phyloP scores from a whole-genome alignment of 2,329 filamentous ascomycete genomes.

The Paecilomyces formosus region DNA sequence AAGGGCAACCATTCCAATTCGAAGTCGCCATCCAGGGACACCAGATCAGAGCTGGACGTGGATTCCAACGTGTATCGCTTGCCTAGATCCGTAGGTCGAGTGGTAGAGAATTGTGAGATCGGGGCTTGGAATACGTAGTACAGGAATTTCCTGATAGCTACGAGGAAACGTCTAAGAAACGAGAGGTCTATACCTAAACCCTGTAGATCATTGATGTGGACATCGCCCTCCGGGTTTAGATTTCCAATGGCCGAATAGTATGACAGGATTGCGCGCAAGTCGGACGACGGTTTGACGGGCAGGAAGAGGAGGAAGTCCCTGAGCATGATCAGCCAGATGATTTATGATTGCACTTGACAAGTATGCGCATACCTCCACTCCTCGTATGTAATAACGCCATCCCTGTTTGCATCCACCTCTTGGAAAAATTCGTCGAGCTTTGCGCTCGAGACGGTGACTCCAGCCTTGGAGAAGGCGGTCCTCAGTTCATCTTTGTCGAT shows the following conservation, averaged over 20 bases:
- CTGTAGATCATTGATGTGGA: slow-evolving; percentile 84
- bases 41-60: slow-evolving; percentile 20
- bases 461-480: slow-evolving; percentile 67
- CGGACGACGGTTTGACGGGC: slow-evolving; percentile 50
- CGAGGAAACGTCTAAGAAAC: slow-evolving; percentile 30
- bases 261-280: slow-evolving; percentile 73
- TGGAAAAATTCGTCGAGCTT: slow-evolving; percentile 80
- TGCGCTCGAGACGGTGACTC: slow-evolving; percentile 67
- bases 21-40: slow-evolving; percentile 24
- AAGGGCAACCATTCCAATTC: slow-evolving; percentile 36
- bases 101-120: slow-evolving; percentile 23
- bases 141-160: slow-evolving; percentile 26
- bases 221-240: slow-evolving; percentile 89
- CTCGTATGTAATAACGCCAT: slow-evolving; percentile 79
- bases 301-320: slow-evolving; percentile 95
- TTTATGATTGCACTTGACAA: slow-evolving; percentile 4
- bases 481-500: slow-evolving; percentile 81
- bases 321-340: slow-evolving; percentile 7
- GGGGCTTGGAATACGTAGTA: slow-evolving; percentile 27
- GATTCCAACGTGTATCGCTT: slow-evolving; percentile 16
- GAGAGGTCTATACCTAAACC: slow-evolving; percentile 70
- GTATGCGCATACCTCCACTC: slow-evolving; percentile 79
- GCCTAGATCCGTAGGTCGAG: slow-evolving; percentile 24
- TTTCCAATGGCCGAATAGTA: slow-evolving; percentile 88
- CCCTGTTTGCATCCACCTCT: slow-evolving; percentile 81